Evolutionary conservation across 495 filamentous ascomycete species (phyloP).

Genomic region (Aspergillus olivimuriae): DNA sequence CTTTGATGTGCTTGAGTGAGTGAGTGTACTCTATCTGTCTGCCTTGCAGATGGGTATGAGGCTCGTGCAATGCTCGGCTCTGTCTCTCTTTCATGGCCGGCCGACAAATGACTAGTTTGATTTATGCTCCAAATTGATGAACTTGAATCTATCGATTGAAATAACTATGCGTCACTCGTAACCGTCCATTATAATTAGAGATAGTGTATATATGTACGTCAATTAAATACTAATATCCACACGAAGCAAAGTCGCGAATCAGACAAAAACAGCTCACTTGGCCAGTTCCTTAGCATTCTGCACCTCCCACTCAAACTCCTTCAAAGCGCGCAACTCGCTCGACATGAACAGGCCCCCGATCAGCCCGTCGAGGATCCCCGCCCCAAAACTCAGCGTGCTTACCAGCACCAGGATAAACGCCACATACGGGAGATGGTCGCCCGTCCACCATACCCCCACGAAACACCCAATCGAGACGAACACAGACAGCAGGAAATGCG

Average conservation of each 20-base stretch:
- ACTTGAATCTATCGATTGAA: too few relatives aligned
- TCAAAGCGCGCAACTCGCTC: slow-evolving; percentile 74
- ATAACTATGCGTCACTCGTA: too few relatives aligned
- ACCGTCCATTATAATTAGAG: too few relatives aligned
- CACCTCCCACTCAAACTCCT: slow-evolving; percentile 95
- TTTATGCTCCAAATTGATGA: neutral
- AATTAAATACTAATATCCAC: neutral
- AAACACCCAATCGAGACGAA: slow-evolving; percentile 63
- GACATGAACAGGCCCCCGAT: slow-evolving; percentile 83
- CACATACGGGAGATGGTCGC: slow-evolving; percentile 57
- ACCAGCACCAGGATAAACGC: slow-evolving; percentile 76
- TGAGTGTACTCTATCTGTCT: too few relatives aligned
- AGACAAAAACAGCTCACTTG: neutral
- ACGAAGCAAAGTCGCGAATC: too few relatives aligned
- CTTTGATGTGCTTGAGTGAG: too few relatives aligned
- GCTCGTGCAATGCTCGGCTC: neutral
- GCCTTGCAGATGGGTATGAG: neutral
- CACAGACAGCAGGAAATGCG: slow-evolving; percentile 65
- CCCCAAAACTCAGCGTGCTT: slow-evolving; percentile 66
- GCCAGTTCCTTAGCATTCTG: slow-evolving; percentile 51
- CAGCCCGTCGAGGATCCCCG: slow-evolving; percentile 74
- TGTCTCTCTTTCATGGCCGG: slow-evolving; percentile 6
- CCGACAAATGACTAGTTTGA: neutral
- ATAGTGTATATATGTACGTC: neutral
- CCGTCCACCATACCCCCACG: slow-evolving; percentile 79